Base-by-base conservation (phyloP, 2,329 filamentous ascomycete species). In the Scytalidium sp. region DNA sequence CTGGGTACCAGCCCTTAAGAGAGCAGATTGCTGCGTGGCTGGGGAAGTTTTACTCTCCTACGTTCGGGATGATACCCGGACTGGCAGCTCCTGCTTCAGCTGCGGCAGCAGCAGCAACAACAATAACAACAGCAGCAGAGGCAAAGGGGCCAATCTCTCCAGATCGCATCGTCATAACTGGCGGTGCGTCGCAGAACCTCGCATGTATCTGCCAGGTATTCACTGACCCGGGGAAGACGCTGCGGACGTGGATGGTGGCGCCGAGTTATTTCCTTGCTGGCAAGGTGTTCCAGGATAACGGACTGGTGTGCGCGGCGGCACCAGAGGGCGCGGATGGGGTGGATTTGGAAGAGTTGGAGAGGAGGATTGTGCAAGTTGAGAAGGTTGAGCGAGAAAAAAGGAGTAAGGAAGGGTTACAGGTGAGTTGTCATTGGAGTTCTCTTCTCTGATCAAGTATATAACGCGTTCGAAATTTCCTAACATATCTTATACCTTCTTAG, bases 271-370 rank as follows among this genome's bases (percentile, higher is more conserved):
- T 84, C 65, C 70, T 87, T 13, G 82, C 80, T 0, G 85, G 83
- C 60, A 73, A 79, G 1, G 81, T 87, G 19, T 84, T 88, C 56
- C 75, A 84, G 43, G 85, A 89, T 64, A 73, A 75, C 39, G 80
- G 84, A 0, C 25, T 29, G 7, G 25, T 29, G 25, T 29, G 25
- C 13, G 25, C 8, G 45, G 86, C 83, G 2, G 79, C 92, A 11
- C 85, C 85, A 1, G 90, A 96, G 69, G 88, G 93, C 61, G 81
- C 81, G 0, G 82, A 90, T 60, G 91, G 91, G 1, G 71, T 96
- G 36, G 83, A 96, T 66, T 66, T 95, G 20, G 78, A 73, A 1
- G 80, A 70, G 50, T 67, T 91, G 42, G 74, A 78, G 53, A 63
- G 27, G 17, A 41, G 43, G 23, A 41, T 63, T 8, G 19, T 17